Conservation (phyloP, 148 eudicot species). For the Vaccinium vitisidaea region DNA sequence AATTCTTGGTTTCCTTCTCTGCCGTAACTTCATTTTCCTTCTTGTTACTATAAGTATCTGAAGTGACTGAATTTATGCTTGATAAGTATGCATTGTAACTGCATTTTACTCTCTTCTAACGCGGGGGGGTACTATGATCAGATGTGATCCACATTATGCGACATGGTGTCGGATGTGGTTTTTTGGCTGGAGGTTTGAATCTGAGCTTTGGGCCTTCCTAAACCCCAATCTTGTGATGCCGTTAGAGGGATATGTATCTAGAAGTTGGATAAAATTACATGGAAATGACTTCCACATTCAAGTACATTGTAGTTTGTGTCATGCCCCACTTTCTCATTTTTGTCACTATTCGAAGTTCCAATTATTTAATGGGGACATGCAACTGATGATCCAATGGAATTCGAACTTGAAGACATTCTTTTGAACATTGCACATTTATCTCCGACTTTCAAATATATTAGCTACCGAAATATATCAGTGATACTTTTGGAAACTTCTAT, state of each 20-base stretch:
- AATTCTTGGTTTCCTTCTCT: constrained; percentile 17
- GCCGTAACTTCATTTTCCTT: background rate
- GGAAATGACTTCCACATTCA: constrained; percentile 1
- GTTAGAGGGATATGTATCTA: background rate
- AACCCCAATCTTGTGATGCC: background rate
- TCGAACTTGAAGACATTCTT: background rate
- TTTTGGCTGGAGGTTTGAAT: background rate
- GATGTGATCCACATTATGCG: background rate
- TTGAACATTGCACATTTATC: background rate
- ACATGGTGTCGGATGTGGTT: no score
- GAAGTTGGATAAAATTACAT: background rate
- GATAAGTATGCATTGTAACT: background rate
- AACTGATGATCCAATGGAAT: background rate
- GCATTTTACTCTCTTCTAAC: background rate
- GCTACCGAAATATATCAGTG: no score
- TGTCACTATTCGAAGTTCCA: background rate
- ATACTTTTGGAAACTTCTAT: background rate
- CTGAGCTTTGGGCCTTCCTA: background rate
- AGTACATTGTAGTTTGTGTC: background rate
- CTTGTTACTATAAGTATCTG: background rate
- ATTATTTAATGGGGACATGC: background rate
- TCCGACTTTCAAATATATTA: background rate
- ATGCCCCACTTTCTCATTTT: background rate
- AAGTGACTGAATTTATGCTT: background rate
- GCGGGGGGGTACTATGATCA: background rate